Base-by-base conservation (phyloP, 2,329 filamentous ascomycete species). In the Thielaviopsis populi region DNA sequence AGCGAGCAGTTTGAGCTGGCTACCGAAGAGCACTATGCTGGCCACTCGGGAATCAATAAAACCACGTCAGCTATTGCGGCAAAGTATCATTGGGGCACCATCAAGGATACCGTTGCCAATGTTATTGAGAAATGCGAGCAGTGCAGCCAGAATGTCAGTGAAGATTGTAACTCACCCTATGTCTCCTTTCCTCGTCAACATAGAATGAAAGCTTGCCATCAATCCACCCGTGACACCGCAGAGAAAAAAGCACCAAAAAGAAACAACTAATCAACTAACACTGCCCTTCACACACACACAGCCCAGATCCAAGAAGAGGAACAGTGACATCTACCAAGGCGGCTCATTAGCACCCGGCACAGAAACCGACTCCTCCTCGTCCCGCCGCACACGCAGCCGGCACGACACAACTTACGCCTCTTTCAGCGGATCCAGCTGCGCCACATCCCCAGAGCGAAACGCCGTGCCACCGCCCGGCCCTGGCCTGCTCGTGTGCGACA, bases 41-140 rank as follows among this genome's bases (percentile, higher is more conserved):
- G 86, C 50, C 94, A 99, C 72, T 90, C 88, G 6, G 94, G 94
- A 61, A 97, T 97, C 79, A 99, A 99, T 79, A 96, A 96, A 77
- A 97, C 92, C 0, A 97, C 92, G 0, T 91, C 92, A 22, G 87
- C 85, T 22, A 96, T 99, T 70, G 90, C 92, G 11, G 89, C 96
- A 72, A 88, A 87, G 71, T 96, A 92, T 72, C 94, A 97, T 75
- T 99, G 94, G 94, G 91, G 95, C 59, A 84, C 92, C 67, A 97
- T 97, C 77, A 99, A 97, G 74, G 91, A 96, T 75, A 97, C 92
- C 0, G 94, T 96, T 67, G 94, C 88, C 72, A 86, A 92, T 72
- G 91, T 96, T 69, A 96, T 97, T 74, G 87, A 89, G 69, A 92
- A 94, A 70, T 99, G 94, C 74, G 76, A 82, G 7, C 86, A 95